Percentiles rank a stretch among this genome's conserved stretches.
Evolutionary conservation across 371 early-diverging fungal species (phyloP).

Genomic region (Conidiobolus incongruus): DNA sequence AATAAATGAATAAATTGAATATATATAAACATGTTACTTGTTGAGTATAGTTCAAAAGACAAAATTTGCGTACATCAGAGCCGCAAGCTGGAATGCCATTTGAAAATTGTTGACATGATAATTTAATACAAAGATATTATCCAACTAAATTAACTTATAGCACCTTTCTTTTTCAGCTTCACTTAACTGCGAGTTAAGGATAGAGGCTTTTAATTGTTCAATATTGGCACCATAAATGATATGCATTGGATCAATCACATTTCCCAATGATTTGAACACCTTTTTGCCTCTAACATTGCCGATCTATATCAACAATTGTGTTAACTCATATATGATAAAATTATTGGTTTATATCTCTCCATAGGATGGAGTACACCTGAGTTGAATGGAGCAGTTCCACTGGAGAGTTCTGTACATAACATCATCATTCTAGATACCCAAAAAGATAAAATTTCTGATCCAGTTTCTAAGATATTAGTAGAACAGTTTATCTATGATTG

Average conservation of each 20-base stretch:
- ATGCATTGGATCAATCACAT: slow-evolving; percentile 92
- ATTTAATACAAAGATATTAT: slow-evolving; percentile 10
- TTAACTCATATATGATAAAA: no score
- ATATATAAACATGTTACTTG: slow-evolving; percentile 15
- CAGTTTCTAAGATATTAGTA: slow-evolving; percentile 88
- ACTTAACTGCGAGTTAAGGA: slow-evolving; percentile 60
- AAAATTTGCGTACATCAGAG: slow-evolving; percentile 87
- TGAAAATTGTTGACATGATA: slow-evolving; percentile 73
- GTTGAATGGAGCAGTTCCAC: slow-evolving; percentile 61
- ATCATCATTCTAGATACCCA: slow-evolving; percentile 99
- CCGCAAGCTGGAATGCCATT: slow-evolving; percentile 92
- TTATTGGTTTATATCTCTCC: slow-evolving; percentile 25
- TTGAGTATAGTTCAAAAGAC: slow-evolving; percentile 71
- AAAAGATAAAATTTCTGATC: slow-evolving; percentile 98
- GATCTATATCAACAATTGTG: slow-evolving; percentile 17
- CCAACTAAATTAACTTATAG: background rate
- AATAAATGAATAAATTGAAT: background rate
- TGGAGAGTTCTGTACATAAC: slow-evolving; percentile 78
- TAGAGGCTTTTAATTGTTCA: slow-evolving; percentile 25
- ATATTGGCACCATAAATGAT: slow-evolving; percentile 60
- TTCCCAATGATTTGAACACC: slow-evolving; percentile 94
- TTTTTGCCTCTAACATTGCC: slow-evolving; percentile 95
- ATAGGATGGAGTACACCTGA: slow-evolving; percentile 55
- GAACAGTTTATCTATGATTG: slow-evolving; percentile 36
- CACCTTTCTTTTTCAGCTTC: slow-evolving; percentile 52